Evolutionary conservation across 768 basidiomycete species (phyloP).

Genomic region (Filobasidium wieringae): DNA sequence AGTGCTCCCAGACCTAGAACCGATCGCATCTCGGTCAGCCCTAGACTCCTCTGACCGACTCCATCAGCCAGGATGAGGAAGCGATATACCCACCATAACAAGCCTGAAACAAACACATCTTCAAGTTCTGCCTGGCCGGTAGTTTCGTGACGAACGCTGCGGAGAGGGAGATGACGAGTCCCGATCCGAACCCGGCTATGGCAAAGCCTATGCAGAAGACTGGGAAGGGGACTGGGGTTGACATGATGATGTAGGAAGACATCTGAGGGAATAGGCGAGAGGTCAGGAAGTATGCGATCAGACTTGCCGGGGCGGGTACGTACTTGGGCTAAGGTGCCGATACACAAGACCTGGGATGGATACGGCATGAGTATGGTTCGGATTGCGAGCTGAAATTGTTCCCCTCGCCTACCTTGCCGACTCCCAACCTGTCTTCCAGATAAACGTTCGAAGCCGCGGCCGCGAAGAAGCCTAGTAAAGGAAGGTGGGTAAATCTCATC

Average conservation of each 20-base stretch:
- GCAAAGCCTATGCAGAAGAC: constrained; percentile 42
- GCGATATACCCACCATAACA: constrained; percentile 44
- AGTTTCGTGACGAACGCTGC: constrained; percentile 45
- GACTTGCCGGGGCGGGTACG: background rate
- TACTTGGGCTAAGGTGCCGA: constrained; percentile 2
- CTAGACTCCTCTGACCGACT: too few species aligned
- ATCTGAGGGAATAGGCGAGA: constrained; percentile 9
- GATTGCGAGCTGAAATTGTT: background rate
- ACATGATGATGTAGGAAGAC: constrained; percentile 37
- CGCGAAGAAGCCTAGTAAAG: background rate
- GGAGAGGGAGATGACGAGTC: constrained; percentile 46
- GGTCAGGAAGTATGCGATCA: background rate
- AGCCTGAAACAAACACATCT: constrained; percentile 41
- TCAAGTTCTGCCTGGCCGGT: constrained; percentile 38
- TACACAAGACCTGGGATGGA: background rate
- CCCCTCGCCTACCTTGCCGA: constrained; percentile 21
- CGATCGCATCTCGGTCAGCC: too few species aligned
- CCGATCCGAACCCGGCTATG: constrained; percentile 44
- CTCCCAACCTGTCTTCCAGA: background rate
- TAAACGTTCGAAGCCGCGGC: background rate
- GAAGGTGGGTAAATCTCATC: background rate
- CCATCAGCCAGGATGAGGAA: too few species aligned
- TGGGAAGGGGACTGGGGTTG: constrained; percentile 45
- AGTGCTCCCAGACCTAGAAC: constrained; percentile 42
- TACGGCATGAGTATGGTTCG: background rate